Base-by-base conservation (phyloP, 805 yeast species). In the Metschnikowia orientalis region DNA sequence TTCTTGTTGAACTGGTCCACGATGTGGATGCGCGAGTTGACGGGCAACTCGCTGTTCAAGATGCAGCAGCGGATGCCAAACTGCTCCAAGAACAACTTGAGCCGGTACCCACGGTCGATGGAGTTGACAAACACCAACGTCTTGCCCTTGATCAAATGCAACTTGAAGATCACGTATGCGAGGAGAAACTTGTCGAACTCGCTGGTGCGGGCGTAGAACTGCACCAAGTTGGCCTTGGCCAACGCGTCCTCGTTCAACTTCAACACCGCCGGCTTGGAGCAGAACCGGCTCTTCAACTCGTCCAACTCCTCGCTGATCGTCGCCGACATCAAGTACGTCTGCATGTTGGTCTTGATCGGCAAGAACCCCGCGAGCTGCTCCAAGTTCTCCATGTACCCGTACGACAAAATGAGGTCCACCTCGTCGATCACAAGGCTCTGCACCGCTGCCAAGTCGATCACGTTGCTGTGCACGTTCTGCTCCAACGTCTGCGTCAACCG, bases 321-420 rank as follows among this genome's bases (percentile, higher is more conserved):
- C 2, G 98, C 98, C 59, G 95, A 84, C 97, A 92, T 92, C 46
- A 92, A 65, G 60, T 87, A 92, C 2, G 92, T 80, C 62, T 92
- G 98, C 45, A 85, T 65, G 38, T 74, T 77, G 42, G 82, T 81
- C 52, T 79, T 79, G 40, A 79, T 63, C n/a, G 88, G 87, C 42
- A 89, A 61, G 41, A 60, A 73, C 16, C 70, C 66, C 6, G 82
- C 71, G 42, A 92, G 71, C 48, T 71, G 73, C 25, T 73, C 65
- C 42, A 90, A 67, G 59, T 92, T 98, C 6, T 86, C 95, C 45
- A 79, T 75, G 56, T 92, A 87, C 15, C 98, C 98, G 57, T 84
- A 92, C 2, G 95, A 81, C 31, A 86, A 63, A 28, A 92, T 76
- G 47, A 92, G 71, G 63, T 92, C 98, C 18, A 92, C 97, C 61